Evolutionary conservation across 2,329 filamentous ascomycete genomes (phyloP).

Genomic region (Calonectria pseudoreteaudii): DNA sequence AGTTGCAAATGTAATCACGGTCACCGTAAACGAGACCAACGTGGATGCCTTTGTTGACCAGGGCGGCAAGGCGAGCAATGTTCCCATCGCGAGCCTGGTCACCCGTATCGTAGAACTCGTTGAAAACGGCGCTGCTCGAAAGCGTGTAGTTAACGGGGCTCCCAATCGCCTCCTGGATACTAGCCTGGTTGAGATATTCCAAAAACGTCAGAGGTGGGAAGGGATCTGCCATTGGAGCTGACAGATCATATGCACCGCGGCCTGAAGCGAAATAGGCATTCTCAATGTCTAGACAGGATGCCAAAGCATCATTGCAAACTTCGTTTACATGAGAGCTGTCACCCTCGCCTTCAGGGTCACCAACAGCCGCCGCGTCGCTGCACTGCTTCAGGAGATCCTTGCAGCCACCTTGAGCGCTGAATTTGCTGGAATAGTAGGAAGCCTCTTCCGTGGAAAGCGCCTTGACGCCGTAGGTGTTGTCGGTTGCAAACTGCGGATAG

Average conservation of each 20-base stretch:
- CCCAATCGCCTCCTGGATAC: conserved; percentile 70
- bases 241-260: conserved; percentile 71
- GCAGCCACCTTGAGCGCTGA: conserved; percentile 59
- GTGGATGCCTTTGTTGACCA: conserved; percentile 72
- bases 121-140: conserved; percentile 58
- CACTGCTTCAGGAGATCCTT: conserved; percentile 65
- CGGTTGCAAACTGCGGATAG: conserved; percentile 68
- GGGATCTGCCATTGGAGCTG: conserved; percentile 66
- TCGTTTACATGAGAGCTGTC: conserved; percentile 52
- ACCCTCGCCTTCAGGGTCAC: conserved; percentile 57
- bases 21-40: conserved; percentile 80
- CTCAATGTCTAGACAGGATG: conserved; percentile 62
- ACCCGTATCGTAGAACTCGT: conserved; percentile 61
- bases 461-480: conserved; percentile 75
- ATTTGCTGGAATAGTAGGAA: conserved; percentile 56
- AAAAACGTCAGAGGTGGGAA: conserved; percentile 72
- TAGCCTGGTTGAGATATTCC: conserved; percentile 72
- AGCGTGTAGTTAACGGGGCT: conserved; percentile 71
- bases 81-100: conserved; percentile 75
- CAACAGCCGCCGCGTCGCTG: conserved; percentile 51
- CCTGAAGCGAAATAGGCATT: conserved; percentile 66
- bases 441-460: conserved; percentile 65
- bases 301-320: conserved; percentile 64
- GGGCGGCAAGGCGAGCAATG: conserved; percentile 67
- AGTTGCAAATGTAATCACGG: conserved; percentile 73